These are phyloP conservation scores for Colletotrichum abscissum DNA, from an alignment of 2,329 filamentous ascomycete species.

Conservation along the genomic window DNA sequence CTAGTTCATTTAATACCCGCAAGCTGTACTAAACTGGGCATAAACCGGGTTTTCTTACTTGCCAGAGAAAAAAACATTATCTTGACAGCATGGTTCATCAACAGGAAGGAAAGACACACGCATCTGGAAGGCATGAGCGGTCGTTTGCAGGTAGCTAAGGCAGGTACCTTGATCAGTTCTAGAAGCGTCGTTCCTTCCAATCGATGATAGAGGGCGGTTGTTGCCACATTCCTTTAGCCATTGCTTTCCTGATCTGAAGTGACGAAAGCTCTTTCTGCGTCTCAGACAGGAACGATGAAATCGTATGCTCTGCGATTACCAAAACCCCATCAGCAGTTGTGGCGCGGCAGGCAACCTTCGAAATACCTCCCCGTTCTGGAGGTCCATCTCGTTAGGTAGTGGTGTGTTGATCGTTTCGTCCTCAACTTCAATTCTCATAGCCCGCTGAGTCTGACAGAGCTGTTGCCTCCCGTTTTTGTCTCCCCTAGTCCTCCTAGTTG, in stretches of 20 bases:
- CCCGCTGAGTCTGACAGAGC: not conserved
- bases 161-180: not conserved
- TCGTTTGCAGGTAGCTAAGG: too few relatives aligned
- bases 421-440: not conserved
- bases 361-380: not conserved
- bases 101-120: not conserved
- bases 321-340: not conserved
- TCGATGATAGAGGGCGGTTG: not conserved
- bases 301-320: not conserved
- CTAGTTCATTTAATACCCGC: not conserved
- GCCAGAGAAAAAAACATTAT: not conserved
- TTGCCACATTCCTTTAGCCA: not conserved
- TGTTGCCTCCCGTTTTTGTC: not conserved
- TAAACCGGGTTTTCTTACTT: not conserved
- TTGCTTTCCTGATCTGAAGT: not conserved
- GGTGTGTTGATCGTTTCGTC: too few relatives aligned
- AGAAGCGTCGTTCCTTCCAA: not conserved
- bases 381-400: too few relatives aligned
- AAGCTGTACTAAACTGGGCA: not conserved
- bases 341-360: not conserved
- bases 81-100: not conserved
- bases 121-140: not conserved
- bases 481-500: not conserved
- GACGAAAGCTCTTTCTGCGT: not conserved
- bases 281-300: accelerated